Base-by-base conservation (phyloP, 2,329 filamentous ascomycete species). In the Aureobasidium sp. region DNA sequence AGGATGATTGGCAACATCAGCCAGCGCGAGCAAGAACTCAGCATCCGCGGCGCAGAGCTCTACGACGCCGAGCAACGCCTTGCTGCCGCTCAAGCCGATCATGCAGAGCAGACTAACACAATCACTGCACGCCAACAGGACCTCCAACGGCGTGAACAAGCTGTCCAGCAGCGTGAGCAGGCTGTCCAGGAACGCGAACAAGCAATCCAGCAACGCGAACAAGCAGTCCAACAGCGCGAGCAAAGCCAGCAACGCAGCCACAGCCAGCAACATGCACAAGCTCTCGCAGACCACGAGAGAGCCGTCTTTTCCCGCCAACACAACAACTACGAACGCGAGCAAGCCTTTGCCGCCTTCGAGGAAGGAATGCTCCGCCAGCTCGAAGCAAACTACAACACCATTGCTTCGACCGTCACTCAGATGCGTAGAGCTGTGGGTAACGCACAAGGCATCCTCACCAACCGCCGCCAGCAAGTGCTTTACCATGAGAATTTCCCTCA, bases 401-500 rank as follows among this genome's bases (percentile, higher is more conserved):
- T 53, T n/a, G 29, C 39, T 12, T n/a, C 39, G 5, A 52, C 44
- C 2, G 31, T 62, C 15, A 9, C 20, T 15, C 34, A 62, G 15
- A 45, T 55, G 25, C 51, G 53, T 11, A 42, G 45, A 44, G 61
- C 29, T 2, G 14, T 48, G 3, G 14, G 17, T 4, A 51, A 49
- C 7, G 53, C 61, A 36, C 61, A 55, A 20, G 36, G 53, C 12
- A 39, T 37, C 8, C 61, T 62, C 6, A 27, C 15, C 27, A 45
- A 47, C 20, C 61, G 61, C 15, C 52, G 61, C 6, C 52, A 52
- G 34, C 44, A 62, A 47, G 42, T 62, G 2, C 57, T 51, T 17
- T 12, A 51, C 12, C 45, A 60, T 11, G 57, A 60, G 7, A 60
- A 60, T n/a, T 41, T 57, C 9, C 5, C 25, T 5, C 25, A 41